Evolutionary conservation across 1,139 yeast species (phyloP).

Genomic region (Geotrichum cucujoidarum): DNA sequence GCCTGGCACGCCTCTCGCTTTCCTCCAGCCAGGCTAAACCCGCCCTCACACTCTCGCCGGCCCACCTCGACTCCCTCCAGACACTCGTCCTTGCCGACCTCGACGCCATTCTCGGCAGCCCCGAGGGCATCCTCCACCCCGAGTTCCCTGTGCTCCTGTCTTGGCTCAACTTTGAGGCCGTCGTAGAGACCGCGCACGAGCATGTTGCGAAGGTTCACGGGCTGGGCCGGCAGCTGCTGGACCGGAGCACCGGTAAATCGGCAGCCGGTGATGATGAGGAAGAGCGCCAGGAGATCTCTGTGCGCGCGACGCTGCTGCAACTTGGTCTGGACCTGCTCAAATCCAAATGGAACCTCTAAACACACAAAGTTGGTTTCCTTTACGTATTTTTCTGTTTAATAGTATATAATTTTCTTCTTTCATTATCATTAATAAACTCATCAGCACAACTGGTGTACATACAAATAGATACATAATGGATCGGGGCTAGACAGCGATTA

Average conservation of each 20-base stretch:
- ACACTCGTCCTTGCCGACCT: background rate
- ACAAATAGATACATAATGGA: too few species aligned
- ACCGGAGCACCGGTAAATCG: background rate
- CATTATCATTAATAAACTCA: background rate
- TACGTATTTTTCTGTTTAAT: too few species aligned
- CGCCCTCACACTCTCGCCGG: background rate
- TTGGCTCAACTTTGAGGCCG: slow-evolving; percentile 18
- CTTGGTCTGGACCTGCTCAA: background rate
- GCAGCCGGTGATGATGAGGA: background rate
- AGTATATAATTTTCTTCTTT: too few species aligned
- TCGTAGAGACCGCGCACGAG: slow-evolving; percentile 2
- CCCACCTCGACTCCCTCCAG: background rate
- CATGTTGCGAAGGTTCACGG: background rate
- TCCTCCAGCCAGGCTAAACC: background rate
- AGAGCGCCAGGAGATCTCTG: background rate
- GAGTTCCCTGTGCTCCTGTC: slow-evolving; percentile 12
- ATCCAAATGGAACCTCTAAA: background rate
- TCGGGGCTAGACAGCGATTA: too few species aligned
- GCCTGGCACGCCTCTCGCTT: background rate
- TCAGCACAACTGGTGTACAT: too few species aligned
- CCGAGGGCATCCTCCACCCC: background rate
- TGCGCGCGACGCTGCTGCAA: background rate
- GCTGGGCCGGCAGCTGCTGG: background rate
- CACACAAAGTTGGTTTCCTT: too few species aligned
- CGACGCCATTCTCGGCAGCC: background rate